Base-by-base conservation (phyloP, 163 green algal genomes). In the Coccomyxa subellipsoidea region DNA sequence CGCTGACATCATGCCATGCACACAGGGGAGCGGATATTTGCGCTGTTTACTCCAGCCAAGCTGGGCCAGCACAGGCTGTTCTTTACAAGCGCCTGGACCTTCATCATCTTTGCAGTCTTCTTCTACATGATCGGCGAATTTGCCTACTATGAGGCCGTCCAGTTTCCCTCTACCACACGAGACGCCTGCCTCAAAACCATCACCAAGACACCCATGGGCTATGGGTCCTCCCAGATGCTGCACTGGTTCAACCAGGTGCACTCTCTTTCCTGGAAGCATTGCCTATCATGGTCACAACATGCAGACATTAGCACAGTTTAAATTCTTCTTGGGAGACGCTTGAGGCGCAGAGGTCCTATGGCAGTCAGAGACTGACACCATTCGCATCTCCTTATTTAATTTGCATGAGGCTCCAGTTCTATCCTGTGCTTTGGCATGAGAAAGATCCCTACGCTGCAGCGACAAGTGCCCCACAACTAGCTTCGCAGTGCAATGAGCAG, bases 51-150 rank as follows among this genome's bases (percentile, higher is more conserved):
- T 2, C 82, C 82, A 2, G 77, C 82, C 1, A 39, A 69, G 27
- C 76, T 85, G 40, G 72, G 77, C 77, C 40, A 80, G 39, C 82
- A 85, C 70, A 38, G 54, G 34, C 47, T 82, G 32, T 70, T 47
- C 47, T 85, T 85, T 77, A 85, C 82, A 15, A 37, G 38, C 31
- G 34, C 15, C 40, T 85, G 69, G 38, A 80, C 47, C 25, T 40
- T 82, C 15, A 54, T 71, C 5, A 70, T 83, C 35, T 85, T 85
- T 21, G 54, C 59, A 23, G 36, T 83, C 40, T 83, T 82, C 70
- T 85, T 76, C 77, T 85, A 81, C 69, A 81, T 78, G 35, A 73
- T 79, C 6, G 82, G 77, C 12, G 82, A 82, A 47, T 85, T 81
- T 35, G 77, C 82, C 21, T 79, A 77, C 69, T 85, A 79, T 15